Percentiles rank a stretch among this genome's conserved stretches.
Evolutionary conservation across 768 basidiomycete genomes (phyloP).

Genomic region (Phylloporus sp.): DNA sequence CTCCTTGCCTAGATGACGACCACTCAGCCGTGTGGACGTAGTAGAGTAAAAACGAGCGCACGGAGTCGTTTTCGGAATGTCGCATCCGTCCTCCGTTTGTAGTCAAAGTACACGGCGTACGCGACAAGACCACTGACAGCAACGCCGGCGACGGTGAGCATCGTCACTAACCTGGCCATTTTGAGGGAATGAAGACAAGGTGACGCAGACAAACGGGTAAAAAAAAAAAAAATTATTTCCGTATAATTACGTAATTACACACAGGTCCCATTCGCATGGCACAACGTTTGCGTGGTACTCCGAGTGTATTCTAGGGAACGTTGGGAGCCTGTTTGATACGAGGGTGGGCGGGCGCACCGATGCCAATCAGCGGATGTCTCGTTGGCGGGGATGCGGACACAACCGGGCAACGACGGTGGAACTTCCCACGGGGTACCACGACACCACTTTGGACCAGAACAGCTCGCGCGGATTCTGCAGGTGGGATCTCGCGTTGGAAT

Average conservation of each 20-base stretch:
- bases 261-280: slow-evolving; percentile 3
- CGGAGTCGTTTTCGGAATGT: slow-evolving; percentile 87
- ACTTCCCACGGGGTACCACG: slow-evolving; percentile 20
- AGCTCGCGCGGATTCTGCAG: slow-evolving; percentile 16
- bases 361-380: not conserved
- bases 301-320: too few species aligned
- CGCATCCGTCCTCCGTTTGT: slow-evolving; percentile 83
- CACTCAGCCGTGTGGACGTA: not conserved
- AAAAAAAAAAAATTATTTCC: slow-evolving; percentile 5
- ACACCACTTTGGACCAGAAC: slow-evolving; percentile 17
- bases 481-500: slow-evolving; percentile 22
- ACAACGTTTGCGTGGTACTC: not conserved
- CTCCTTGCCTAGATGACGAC: slow-evolving; percentile 67
- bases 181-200: slow-evolving; percentile 15
- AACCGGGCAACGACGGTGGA: slow-evolving; percentile 4
- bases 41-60: slow-evolving; percentile 38
- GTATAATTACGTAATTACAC: slow-evolving; percentile 24
- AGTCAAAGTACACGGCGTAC: slow-evolving; percentile 93
- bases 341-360: not conserved
- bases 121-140: slow-evolving; percentile 59
- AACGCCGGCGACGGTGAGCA: slow-evolving; percentile 40
- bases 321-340: too few species aligned
- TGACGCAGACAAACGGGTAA: not conserved
- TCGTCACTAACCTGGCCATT: slow-evolving; percentile 35
- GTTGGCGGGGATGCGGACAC: slow-evolving; percentile 5